Percentiles rank a stretch among this genome's conserved stretches.
Evolutionary conservation across 176 grass and related monocot genomes (phyloP).

Genomic region (Oryza coarctata): DNA sequence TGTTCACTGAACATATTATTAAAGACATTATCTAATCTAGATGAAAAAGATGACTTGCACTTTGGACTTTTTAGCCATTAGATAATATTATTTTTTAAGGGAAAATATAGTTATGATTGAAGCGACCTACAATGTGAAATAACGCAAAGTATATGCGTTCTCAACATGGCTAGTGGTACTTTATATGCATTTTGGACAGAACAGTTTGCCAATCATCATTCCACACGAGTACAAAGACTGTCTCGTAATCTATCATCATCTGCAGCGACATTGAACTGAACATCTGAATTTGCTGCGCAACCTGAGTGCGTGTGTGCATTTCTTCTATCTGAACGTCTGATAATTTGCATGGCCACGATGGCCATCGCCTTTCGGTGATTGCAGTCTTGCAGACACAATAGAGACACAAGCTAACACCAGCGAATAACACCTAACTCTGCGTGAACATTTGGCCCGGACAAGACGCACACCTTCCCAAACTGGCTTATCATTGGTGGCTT

Average conservation of each 20-base stretch:
- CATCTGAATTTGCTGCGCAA: neutral
- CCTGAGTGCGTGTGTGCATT: neutral
- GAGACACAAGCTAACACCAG: neutral
- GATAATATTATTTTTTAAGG: neutral
- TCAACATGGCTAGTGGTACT: neutral
- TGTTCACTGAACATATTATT: neutral
- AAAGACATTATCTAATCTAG: neutral
- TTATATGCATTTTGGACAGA: neutral
- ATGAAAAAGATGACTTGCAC: neutral
- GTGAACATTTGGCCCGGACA: slow-evolving; percentile 35
- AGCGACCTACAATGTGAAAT: neutral
- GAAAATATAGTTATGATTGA: neutral
- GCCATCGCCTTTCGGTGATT: neutral
- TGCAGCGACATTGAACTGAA: neutral
- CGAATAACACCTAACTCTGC: neutral
- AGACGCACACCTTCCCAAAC: slow-evolving; percentile 24
- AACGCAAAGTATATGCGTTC: neutral
- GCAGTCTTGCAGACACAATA: neutral
- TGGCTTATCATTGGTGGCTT: neutral
- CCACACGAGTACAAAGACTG: neutral
- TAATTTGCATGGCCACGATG: neutral
- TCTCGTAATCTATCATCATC: neutral
- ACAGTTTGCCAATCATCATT: neutral
- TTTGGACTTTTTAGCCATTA: neutral
- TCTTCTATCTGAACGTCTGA: neutral